Evolutionary conservation across 306 rosid genomes (phyloP).

Genomic region (Cucumis sativus): DNA sequence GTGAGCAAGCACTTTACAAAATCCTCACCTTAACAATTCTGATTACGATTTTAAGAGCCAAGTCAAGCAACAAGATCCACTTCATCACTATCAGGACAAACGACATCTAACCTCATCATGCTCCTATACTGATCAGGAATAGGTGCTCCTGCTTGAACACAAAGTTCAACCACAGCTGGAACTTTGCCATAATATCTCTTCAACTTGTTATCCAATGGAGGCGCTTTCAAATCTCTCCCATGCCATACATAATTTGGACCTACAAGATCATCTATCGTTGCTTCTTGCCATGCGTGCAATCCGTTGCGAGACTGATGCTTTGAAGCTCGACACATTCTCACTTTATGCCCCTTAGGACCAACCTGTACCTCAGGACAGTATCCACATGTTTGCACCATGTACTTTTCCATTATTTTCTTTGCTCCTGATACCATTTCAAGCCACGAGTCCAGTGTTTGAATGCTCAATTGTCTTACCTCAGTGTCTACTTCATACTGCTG

Average conservation of each 20-base stretch:
- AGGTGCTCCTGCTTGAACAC: conserved; percentile 70
- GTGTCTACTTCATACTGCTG: conserved; percentile 18
- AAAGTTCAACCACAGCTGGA: conserved; percentile 81
- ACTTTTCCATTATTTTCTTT: conserved; percentile 63
- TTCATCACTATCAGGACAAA: conserved; percentile 50
- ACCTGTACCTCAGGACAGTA: conserved; percentile 82
- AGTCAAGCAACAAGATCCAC: conserved; percentile 24
- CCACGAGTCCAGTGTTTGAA: conserved; percentile 47
- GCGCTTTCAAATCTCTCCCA: conserved; percentile 37
- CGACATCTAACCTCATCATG: conserved; percentile 88
- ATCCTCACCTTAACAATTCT: too few species aligned
- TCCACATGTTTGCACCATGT: conserved; percentile 60
- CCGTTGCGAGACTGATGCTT: conserved; percentile 85
- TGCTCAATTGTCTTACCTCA: conserved; percentile 27
- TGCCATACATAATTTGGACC: conserved; percentile 84
- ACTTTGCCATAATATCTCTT: conserved; percentile 87
- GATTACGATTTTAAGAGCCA: conserved; percentile 12
- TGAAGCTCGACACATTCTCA: conserved; percentile 77
- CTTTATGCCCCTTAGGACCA: conserved; percentile 84
- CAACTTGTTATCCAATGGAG: conserved; percentile 54
- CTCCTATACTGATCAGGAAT: conserved; percentile 52
- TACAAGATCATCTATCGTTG: conserved; percentile 51
- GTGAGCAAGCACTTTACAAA: too few species aligned
- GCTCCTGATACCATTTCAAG: conserved; percentile 61
- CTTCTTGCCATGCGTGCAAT: conserved; percentile 91